Base-by-base conservation (phyloP, 176 grass and related monocot species). In the Zoysia pacifica region DNA sequence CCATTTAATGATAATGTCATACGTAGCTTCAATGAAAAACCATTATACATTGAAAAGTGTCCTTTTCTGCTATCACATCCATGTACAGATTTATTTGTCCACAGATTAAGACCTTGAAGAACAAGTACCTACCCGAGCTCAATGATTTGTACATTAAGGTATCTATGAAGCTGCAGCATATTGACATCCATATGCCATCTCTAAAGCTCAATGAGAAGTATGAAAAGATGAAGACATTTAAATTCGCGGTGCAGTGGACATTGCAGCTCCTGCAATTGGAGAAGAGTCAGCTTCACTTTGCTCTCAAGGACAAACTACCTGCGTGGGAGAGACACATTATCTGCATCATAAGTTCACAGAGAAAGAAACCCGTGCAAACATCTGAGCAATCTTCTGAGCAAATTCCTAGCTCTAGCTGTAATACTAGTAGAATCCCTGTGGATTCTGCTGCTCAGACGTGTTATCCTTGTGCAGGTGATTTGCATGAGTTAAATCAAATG, bases 41-140 rank as follows among this genome's bases (percentile, higher is more conserved):
- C 12, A 37, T 78, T 59, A 41, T 47, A 8, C 70, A 41, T 45
- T 55, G 2, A 55, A 47, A 73, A 38, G 39, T 65, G 63, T 48
- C 42, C 2, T 6, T 80, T 56, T 48, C 11, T 69, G n/a, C 7
- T 50, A 59, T 53, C 65, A 39, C 65, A 4, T 50, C 35, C 48
- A 12, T 54, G 5, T 74, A 63, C 64, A 62, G 47, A 61, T 49
- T 51, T 56, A 45, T 41, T 83, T 51, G 51, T 12, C 72, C 39
- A 79, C 74, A 97, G 94, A 62, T 97, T 53, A 91, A 90, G 83
- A 88, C 50, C 46, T 84, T 94, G 46, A 97, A 91, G 68, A 87
- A 90, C 12, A 45, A 77, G 35, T 87, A 97, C 82, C 90, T 73
- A 67, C 41, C 44, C 9, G 87, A 90, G 54, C 47, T 97, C 18